A percentile compares a stretch with the other conserved stretches of the same genome.
Conservation (phyloP, 192 early-diverging fungal species). For the Podila horticola region DNA sequence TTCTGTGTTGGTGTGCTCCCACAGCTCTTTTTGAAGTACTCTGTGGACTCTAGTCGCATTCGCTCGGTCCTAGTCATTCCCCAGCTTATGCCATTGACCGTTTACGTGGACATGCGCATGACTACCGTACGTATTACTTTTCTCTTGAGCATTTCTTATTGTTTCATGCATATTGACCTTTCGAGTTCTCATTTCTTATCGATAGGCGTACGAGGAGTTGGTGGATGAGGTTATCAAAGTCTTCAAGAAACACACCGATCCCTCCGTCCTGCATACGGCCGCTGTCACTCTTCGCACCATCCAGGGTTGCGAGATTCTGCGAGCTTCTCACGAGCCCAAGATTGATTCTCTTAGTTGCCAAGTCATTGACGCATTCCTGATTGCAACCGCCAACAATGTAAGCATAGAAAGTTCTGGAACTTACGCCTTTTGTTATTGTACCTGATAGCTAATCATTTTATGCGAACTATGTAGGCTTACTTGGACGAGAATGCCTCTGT, state of each 20-base stretch:
- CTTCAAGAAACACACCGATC: constrained; percentile 52
- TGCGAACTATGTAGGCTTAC: neutral
- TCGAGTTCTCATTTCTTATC: neutral
- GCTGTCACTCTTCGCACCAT: constrained; percentile 53
- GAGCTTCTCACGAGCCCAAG: constrained; percentile 44
- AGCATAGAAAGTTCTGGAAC: neutral
- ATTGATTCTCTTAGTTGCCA: constrained; percentile 37
- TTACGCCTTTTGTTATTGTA: too few relatives aligned
- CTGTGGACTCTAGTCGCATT: constrained; percentile 53
- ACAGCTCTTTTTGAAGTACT: constrained; percentile 57
- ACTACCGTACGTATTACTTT: constrained; percentile 40
- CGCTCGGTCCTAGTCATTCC: constrained; percentile 54
- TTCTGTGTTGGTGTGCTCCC: constrained; percentile 52
- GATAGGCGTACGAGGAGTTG: constrained; percentile 58
- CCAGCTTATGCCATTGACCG: constrained; percentile 55
- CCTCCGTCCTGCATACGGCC: constrained; percentile 52
- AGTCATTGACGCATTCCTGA: constrained; percentile 32
- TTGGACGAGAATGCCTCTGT: constrained; percentile 16
- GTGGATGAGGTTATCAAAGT: constrained; percentile 57
- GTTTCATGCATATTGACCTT: too few relatives aligned
- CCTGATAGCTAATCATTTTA: neutral
- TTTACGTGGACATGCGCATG: constrained; percentile 60
- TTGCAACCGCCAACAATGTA: neutral
- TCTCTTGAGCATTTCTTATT: too few relatives aligned
- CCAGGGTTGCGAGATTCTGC: constrained; percentile 45